Conservation (phyloP, 2,329 filamentous ascomycete genomes). For the Pseudovirgaria hyperparasitica region DNA sequence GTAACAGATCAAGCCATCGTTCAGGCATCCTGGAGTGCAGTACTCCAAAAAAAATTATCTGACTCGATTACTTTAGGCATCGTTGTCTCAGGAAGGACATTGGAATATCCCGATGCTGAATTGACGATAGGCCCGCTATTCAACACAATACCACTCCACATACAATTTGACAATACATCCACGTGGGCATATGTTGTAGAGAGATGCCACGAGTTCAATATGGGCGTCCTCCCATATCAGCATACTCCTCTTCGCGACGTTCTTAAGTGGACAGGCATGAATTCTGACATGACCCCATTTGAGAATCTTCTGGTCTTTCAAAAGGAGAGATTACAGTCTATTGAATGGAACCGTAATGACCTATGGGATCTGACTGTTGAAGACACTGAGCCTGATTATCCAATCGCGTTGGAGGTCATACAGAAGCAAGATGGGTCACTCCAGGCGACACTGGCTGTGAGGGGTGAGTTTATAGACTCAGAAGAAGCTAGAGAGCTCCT, state of each 20-base stretch:
- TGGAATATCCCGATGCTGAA: constrained; percentile 54
- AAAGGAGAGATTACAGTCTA: constrained; percentile 25
- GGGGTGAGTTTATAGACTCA: constrained; percentile 30
- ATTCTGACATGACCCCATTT: constrained; percentile 44
- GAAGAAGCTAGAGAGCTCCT: constrained; percentile 28
- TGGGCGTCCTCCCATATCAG: constrained; percentile 56
- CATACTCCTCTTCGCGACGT: constrained; percentile 69
- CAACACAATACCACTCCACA: constrained; percentile 70
- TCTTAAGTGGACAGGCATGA: constrained; percentile 59
- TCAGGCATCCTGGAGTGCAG: constrained; percentile 60
- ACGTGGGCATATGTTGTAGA: constrained; percentile 50
- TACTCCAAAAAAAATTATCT: constrained; percentile 41
- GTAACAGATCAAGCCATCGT: constrained; percentile 70
- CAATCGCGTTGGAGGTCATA: constrained; percentile 63
- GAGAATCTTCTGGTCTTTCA: constrained; percentile 78
- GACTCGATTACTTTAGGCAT: constrained; percentile 51
- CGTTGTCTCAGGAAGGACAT: constrained; percentile 64
- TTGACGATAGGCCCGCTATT: constrained; percentile 70
- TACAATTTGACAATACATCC: constrained; percentile 29
- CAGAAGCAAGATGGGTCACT: constrained; percentile 38
- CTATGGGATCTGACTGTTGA: constrained; percentile 42
- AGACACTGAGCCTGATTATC: constrained; percentile 47
- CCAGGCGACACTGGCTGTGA: constrained; percentile 46
- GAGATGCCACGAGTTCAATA: constrained; percentile 59
- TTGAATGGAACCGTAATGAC: constrained; percentile 12